Evolutionary conservation across 2,329 filamentous ascomycete genomes (phyloP).

Genomic region (Ophiostoma sp.): DNA sequence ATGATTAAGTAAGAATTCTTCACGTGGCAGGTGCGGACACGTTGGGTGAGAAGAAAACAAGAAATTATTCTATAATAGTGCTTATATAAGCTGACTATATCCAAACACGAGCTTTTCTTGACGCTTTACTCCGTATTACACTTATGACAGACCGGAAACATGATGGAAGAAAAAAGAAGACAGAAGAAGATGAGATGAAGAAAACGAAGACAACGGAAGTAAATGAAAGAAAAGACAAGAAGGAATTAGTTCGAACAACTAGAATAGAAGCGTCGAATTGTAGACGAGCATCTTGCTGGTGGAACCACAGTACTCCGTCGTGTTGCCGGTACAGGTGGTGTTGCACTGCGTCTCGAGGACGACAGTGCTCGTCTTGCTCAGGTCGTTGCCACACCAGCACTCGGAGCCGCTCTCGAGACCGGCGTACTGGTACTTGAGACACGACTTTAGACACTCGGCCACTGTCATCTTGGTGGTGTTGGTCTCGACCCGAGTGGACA

Average conservation of each 20-base stretch:
- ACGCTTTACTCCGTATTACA: background rate
- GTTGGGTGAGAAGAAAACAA: background rate
- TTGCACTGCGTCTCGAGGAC: conserved; percentile 20
- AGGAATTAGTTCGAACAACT: background rate
- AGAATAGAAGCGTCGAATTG: conserved; percentile 16
- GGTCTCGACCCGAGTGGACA: conserved; percentile 19
- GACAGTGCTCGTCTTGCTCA: conserved; percentile 21
- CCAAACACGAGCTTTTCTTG: background rate
- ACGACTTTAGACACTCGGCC: conserved; percentile 31
- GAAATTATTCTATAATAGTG: background rate
- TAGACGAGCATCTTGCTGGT: conserved; percentile 24
- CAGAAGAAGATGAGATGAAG: too few species aligned
- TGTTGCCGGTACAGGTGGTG: conserved; percentile 24
- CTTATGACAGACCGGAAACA: background rate
- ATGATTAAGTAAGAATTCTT: background rate
- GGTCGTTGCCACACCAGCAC: conserved; percentile 39
- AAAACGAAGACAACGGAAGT: background rate
- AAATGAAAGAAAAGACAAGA: background rate
- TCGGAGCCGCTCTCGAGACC: conserved; percentile 39
- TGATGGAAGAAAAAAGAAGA: background rate
- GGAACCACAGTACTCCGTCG: conserved; percentile 25
- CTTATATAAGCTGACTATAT: background rate
- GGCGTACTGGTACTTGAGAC: conserved; percentile 34
- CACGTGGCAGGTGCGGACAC: too few species aligned
- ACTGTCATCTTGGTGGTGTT: conserved; percentile 32